Evolutionary conservation across 2,329 filamentous ascomycete genomes (phyloP).

Genomic region (Aspergillus niger): DNA sequence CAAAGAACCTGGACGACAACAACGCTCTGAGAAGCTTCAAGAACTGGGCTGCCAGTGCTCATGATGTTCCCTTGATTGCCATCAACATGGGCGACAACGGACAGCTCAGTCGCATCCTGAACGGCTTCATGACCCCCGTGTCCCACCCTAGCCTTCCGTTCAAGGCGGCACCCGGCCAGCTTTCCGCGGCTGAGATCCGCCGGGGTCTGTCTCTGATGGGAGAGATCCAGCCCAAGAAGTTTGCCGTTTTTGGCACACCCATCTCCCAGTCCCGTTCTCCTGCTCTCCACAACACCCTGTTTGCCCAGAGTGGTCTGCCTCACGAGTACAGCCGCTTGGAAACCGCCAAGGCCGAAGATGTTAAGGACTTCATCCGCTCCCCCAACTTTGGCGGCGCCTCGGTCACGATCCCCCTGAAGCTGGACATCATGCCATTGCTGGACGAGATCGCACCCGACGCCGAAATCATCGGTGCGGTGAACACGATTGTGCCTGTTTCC

Average conservation of each 20-base stretch:
- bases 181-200: constrained; percentile 87
- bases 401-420: constrained; percentile 92
- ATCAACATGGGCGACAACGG: constrained; percentile 92
- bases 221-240: constrained; percentile 71
- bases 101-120: constrained; percentile 86
- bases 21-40: constrained; percentile 82
- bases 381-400: constrained; percentile 87
- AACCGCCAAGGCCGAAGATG: constrained; percentile 64
- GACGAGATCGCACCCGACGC: constrained; percentile 81
- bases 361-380: constrained; percentile 66
- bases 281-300: constrained; percentile 84
- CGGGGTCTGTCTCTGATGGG: constrained; percentile 76
- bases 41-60: constrained; percentile 68
- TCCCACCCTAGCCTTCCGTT: constrained; percentile 86
- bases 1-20: constrained; percentile 78
- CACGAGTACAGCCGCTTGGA: constrained; percentile 79
- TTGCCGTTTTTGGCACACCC: constrained; percentile 86
- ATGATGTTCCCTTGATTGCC: constrained; percentile 83
- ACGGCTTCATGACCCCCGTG: constrained; percentile 91
- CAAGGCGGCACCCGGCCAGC: constrained; percentile 89
- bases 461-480: constrained; percentile 83
- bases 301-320: constrained; percentile 74
- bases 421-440: constrained; percentile 79
- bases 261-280: constrained; percentile 82
- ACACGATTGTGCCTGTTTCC: constrained; percentile 75